Evolutionary conservation across 192 early-diverging fungal genomes (phyloP).

Genomic region (Rhizophagus sp.): DNA sequence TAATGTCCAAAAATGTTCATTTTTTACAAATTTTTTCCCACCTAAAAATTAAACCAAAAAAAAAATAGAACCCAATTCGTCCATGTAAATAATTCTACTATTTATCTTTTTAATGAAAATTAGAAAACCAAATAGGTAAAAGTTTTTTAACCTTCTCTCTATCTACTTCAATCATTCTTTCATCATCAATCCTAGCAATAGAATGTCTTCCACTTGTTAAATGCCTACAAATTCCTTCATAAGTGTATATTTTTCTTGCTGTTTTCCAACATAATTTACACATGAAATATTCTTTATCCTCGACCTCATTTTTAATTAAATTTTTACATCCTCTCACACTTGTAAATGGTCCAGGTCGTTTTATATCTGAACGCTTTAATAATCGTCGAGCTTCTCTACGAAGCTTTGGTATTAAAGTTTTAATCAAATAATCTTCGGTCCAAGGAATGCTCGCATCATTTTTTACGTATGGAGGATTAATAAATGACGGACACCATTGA

Average conservation of each 20-base stretch:
- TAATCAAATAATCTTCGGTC: background rate
- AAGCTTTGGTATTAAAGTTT: constrained; percentile 9
- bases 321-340: background rate
- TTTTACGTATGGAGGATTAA: constrained; percentile 18
- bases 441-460: constrained; percentile 16
- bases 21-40: no score
- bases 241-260: background rate
- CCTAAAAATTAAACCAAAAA: no score
- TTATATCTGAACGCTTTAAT: background rate
- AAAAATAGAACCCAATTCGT: no score
- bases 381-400: constrained; percentile 4
- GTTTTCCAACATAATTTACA: constrained; percentile 8
- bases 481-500: constrained; percentile 13
- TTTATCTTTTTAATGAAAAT: background rate
- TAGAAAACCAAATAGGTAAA: constrained; percentile 4
- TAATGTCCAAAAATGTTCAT: no score
- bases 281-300: background rate
- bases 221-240: constrained; percentile 8
- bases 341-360: background rate
- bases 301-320: background rate
- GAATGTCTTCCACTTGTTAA: background rate
- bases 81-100: no score
- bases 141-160: background rate
- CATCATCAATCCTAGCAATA: background rate
- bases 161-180: constrained; percentile 7